phyloP scores from a whole-genome alignment of 345 rosid species.

The Microcos paniculata region DNA sequence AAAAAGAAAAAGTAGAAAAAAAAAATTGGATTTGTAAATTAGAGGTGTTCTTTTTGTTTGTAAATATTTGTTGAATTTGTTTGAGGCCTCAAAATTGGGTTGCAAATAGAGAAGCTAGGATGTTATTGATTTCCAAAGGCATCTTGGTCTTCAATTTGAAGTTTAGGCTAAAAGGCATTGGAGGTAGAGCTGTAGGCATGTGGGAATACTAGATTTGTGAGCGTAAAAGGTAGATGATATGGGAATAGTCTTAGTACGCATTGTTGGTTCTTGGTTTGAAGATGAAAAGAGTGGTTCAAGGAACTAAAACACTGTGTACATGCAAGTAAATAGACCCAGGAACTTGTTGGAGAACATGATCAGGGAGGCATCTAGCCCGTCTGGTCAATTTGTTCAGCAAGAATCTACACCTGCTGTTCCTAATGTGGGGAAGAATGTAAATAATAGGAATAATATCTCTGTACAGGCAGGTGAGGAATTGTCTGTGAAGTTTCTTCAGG shows the following conservation, averaged over 20 bases:
- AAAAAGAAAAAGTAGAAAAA: too few relatives aligned
- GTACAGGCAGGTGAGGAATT: constrained; percentile 68
- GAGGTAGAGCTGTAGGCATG: neutral
- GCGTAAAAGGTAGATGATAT: constrained; percentile 14
- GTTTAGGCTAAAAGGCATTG: neutral
- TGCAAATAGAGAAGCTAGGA: neutral
- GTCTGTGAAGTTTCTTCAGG: constrained; percentile 61
- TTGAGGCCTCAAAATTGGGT: constrained; percentile 8
- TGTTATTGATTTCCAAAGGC: neutral
- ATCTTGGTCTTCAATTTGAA: neutral
- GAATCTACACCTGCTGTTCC: constrained; percentile 27
- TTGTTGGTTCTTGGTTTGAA: constrained; percentile 5
- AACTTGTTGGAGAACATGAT: constrained; percentile 23
- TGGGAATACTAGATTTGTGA: neutral
- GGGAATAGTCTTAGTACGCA: constrained; percentile 5
- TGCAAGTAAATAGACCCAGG: constrained; percentile 16
- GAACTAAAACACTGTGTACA: constrained; percentile 11
- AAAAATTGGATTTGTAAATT: neutral
- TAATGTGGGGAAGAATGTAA: constrained; percentile 27
- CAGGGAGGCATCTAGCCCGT: constrained; percentile 30
- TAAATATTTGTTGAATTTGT: constrained; percentile 17
- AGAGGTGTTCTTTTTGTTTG: neutral
- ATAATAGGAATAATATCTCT: constrained; percentile 42
- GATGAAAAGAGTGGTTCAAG: constrained; percentile 18
- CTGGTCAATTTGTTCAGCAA: constrained; percentile 35